A percentile compares a stretch with the other conserved stretches of the same genome.
Conservation (phyloP, 2,329 filamentous ascomycete genomes). For the Allantophomopsis cytisporea region DNA sequence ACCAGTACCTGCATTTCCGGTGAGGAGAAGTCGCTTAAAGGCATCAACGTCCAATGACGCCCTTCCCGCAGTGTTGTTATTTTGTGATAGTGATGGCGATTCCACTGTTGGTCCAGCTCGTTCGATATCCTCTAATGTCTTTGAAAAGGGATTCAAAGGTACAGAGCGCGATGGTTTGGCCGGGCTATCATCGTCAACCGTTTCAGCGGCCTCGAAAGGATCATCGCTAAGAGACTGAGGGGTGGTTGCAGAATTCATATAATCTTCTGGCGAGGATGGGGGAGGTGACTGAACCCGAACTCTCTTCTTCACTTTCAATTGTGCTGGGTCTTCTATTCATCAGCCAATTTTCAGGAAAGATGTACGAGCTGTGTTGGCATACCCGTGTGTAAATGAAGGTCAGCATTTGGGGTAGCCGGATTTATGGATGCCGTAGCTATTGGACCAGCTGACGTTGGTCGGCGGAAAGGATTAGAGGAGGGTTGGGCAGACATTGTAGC, state of each 20-base stretch:
- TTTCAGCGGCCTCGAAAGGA: slow-evolving; percentile 17
- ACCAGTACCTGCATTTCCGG: slow-evolving; percentile 36
- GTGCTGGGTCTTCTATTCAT: slow-evolving; percentile 1
- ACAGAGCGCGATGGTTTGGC: slow-evolving; percentile 11
- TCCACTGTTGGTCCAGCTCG: slow-evolving; percentile 6
- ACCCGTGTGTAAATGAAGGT: not conserved
- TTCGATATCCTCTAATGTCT: slow-evolving; percentile 37
- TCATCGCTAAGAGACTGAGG: slow-evolving; percentile 17
- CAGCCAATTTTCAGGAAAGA: not conserved
- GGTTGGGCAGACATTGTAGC: slow-evolving; percentile 6
- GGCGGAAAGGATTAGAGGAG: slow-evolving; percentile 20
- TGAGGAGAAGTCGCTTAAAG: slow-evolving; percentile 65
- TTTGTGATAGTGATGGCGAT: slow-evolving; percentile 1
- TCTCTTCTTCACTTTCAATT: slow-evolving; percentile 45
- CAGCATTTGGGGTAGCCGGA: not conserved
- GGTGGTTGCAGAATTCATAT: slow-evolving; percentile 7
- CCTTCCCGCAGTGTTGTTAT: slow-evolving; percentile 16
- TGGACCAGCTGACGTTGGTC: slow-evolving; percentile 10
- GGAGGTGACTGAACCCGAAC: slow-evolving; percentile 54
- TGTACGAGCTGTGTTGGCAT: not conserved
- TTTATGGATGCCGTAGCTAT: slow-evolving; percentile 4
- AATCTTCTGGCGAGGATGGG: slow-evolving; percentile 27
- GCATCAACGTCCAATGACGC: slow-evolving; percentile 59
- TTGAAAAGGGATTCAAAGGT: slow-evolving; percentile 41
- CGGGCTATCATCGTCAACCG: slow-evolving; percentile 4